These are phyloP conservation scores for Harrya chromipes DNA, from an alignment of 768 basidiomycete species.

Conservation along the genomic window DNA sequence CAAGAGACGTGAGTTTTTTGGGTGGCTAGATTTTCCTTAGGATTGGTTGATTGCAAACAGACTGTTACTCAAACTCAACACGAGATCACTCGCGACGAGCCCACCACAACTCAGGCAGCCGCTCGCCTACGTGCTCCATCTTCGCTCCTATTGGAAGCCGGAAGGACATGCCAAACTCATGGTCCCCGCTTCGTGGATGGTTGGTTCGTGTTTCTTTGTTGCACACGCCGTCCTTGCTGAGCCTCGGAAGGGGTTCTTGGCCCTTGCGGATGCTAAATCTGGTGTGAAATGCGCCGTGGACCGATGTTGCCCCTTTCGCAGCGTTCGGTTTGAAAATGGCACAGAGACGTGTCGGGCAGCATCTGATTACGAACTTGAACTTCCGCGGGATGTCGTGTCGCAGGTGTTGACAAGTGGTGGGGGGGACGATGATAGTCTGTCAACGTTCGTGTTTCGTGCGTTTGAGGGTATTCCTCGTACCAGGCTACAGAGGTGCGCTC, in stretches of 20 bases:
- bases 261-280: slow-evolving; percentile 2
- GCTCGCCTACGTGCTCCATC: slow-evolving; percentile 21
- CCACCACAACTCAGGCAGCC: slow-evolving; percentile 15
- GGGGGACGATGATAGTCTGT: not conserved
- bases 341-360: not conserved
- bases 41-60: slow-evolving; percentile 6
- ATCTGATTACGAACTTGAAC: slow-evolving; percentile 3
- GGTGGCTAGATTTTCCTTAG: not conserved
- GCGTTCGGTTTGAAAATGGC: slow-evolving; percentile 15
- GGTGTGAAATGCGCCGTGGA: not conserved
- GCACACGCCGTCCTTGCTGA: not conserved
- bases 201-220: slow-evolving; percentile 4
- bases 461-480: slow-evolving; percentile 17
- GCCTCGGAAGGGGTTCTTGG: slow-evolving; percentile 8
- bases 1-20: slow-evolving; percentile 7
- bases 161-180: slow-evolving; percentile 13
- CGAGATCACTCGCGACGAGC: slow-evolving; percentile 10
- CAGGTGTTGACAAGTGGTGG: slow-evolving; percentile 4
- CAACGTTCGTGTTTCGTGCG: slow-evolving; percentile 10
- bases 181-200: slow-evolving; percentile 26
- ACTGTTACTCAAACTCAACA: slow-evolving; percentile 7
- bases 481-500: slow-evolving; percentile 16
- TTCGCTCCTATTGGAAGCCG: slow-evolving; percentile 23
- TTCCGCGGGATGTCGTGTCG: slow-evolving; percentile 13
- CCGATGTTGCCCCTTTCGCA: slow-evolving; percentile 14